Conservation (phyloP, 1,284 basidiomycete species). For the Ganoderma leucocontextum region DNA sequence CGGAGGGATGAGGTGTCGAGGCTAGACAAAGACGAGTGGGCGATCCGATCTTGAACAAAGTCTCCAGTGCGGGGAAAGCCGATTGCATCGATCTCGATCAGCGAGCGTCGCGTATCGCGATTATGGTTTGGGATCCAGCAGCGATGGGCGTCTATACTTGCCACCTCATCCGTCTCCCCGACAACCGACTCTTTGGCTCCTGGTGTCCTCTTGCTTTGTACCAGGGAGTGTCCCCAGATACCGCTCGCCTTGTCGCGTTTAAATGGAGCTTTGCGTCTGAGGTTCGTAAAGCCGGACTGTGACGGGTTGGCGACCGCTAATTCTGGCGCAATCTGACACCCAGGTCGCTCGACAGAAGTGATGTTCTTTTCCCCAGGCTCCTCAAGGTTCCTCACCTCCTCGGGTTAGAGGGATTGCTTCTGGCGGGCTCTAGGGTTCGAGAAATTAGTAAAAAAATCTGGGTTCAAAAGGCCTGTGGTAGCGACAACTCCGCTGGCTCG, state of each 20-base stretch:
- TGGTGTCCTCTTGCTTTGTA: background rate
- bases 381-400: background rate
- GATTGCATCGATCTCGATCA: conserved; percentile 29
- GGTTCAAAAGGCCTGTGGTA: conserved; percentile 2
- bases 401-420: background rate
- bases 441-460: conserved; percentile 1
- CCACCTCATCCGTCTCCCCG: conserved; percentile 24
- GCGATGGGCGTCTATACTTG: conserved; percentile 12
- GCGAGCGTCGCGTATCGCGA: conserved; percentile 27
- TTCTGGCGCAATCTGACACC: conserved; percentile 14
- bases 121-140: conserved; percentile 18
- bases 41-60: conserved; percentile 28
- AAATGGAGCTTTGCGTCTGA: background rate
- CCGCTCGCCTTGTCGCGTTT: background rate
- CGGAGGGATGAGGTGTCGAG: background rate
- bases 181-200: background rate
- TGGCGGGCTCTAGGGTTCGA: too few relatives aligned
- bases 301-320: conserved; percentile 5
- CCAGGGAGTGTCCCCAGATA: background rate
- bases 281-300: background rate
- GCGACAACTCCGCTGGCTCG: conserved; percentile 9
- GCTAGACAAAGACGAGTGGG: background rate
- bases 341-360: conserved; percentile 11
- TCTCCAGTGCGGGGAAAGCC: conserved; percentile 25
- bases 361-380: background rate